Base-by-base conservation (phyloP, 2,329 filamentous ascomycete genomes). In the Colletotrichum falcatum region DNA sequence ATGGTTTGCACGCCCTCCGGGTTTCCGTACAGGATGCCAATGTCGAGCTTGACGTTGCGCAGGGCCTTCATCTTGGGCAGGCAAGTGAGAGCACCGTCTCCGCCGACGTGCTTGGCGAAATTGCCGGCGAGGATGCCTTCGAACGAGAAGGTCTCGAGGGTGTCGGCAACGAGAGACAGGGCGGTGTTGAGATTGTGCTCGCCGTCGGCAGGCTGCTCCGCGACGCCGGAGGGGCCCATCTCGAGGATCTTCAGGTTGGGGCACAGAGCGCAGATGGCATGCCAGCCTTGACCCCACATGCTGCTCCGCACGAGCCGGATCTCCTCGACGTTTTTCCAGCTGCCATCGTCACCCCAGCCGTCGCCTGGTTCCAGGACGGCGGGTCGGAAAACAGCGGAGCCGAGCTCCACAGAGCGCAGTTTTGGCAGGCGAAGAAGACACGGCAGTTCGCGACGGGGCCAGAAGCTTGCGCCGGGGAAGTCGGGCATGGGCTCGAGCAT, bases 401-500 rank as follows among this genome's bases (percentile, higher is more conserved):
- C 69, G 16, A 71, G 66, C 14, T 71, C 69, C 3, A 71, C 66
- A 3, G 69, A 67, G n/a, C 66, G 66, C 16, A 71, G 33, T 23
- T 53, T 71, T 30, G 69, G 69, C 18, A 71, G 61, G 14, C 69
- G 54, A 12, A 71, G 55, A 16, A 71, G 55, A 20, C 69, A 71
- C 2, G 69, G 69, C 18, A 71, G 28, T 26, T 71, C 69, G 14
- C 69, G 69, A 11, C 69, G 69, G 7, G 69, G 69, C 69, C 69
- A 71, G 61, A 71, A 71, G 20, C 20, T 70, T 2, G 65, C 66
- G 3, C 69, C 69, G 7, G 69, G 69, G 23, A 65, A 71, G 42
- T 71, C 69, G 18, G 69, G 69, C 69, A 71, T 71, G 14, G 69
- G 69, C 54, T 71, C 69, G 7, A 71, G 23, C 69, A 71, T 71